Base-by-base conservation (phyloP, 441 rosid species). In the Viola pubescens region DNA sequence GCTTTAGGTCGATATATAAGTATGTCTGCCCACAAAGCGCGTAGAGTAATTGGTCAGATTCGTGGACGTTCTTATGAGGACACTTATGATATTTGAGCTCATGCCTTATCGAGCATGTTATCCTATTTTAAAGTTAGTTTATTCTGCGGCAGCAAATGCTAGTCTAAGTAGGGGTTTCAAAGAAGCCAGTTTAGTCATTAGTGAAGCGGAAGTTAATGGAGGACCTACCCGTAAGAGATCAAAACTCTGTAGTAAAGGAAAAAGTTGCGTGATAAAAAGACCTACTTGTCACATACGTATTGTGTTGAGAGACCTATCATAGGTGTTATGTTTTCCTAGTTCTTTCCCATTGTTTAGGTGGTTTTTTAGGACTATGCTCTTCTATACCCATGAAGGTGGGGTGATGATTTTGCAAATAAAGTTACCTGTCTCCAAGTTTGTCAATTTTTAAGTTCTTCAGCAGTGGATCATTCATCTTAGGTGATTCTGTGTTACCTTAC, bases 91-190 rank as follows among this genome's bases (percentile, higher is more conserved):
- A 19, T 2, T 48, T 7, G 39, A 58, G 45, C 42, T 44, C 13
- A 58, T 58, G 52, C 26, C 51, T 58, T 19, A 46, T 58, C 19
- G 7, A 45, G 52, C 12, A 55, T 55, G 48, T 19, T 19, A 44
- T 45, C 43, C 40, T 0, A 48, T 60, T 60, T 60, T 48, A 6
- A 60, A 45, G 9, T 54, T 62, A 9, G 52, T 62, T 43, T 62
- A 62, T 53, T 62, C 46, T 7, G 37, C 60, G 56, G 14, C 49
- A 43, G 9, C 59, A 52, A 56, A 58, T 43, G 58, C 55, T 58
- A 43, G 12, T 56, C 34, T 48, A 37, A 64, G 54, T 40, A 38
- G 44, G 41, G 40, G 64, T 60, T 60, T 41, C 0, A 50, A 51
- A 16, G 6, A 60, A 50, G 0, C n/a, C 39, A 60, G n/a, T 60